Percentiles rank a stretch among this genome's conserved stretches.
Conservation (phyloP, 768 basidiomycete species). For the Rhizopogon salebrosus region DNA sequence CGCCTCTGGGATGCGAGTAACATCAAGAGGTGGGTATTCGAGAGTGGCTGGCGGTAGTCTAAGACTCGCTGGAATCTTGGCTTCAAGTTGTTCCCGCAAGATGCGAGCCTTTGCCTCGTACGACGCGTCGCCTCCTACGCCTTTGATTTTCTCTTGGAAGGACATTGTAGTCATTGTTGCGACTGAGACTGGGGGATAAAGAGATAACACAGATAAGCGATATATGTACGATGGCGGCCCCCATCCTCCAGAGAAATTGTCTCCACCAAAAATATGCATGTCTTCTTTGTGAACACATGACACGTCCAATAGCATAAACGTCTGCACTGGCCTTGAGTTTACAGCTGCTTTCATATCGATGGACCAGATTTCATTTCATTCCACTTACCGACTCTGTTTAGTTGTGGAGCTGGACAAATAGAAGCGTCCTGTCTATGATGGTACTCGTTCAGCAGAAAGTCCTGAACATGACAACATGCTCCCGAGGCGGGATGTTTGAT, state of each 20-base stretch:
- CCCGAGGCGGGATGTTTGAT: no score
- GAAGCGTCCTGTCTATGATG: no score
- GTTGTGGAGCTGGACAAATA: no score
- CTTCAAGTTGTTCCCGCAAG: conserved; percentile 15
- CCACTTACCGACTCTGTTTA: no score
- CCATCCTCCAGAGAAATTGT: neutral
- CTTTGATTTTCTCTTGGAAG: conserved; percentile 17
- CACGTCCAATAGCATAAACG: neutral
- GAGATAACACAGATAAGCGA: neutral
- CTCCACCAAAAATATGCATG: neutral
- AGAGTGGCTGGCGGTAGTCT: conserved; percentile 13
- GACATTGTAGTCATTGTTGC: conserved; percentile 6
- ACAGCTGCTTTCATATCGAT: no score
- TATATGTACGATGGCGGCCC: neutral
- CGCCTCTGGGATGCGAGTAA: conserved; percentile 26
- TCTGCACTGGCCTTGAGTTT: no score
- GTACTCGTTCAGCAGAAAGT: no score
- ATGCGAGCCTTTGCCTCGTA: conserved; percentile 16
- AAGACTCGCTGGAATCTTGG: conserved; percentile 16
- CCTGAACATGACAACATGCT: no score
- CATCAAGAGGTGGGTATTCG: conserved; percentile 23
- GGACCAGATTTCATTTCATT: no score
- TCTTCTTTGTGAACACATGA: neutral
- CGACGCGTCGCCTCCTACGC: conserved; percentile 14
- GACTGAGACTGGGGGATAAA: conserved; percentile 15